Percentiles rank a stretch among this genome's conserved stretches.
Evolutionary conservation across 23 red algal genomes (phyloP).

Genomic region (Gracilaria gracilis): DNA sequence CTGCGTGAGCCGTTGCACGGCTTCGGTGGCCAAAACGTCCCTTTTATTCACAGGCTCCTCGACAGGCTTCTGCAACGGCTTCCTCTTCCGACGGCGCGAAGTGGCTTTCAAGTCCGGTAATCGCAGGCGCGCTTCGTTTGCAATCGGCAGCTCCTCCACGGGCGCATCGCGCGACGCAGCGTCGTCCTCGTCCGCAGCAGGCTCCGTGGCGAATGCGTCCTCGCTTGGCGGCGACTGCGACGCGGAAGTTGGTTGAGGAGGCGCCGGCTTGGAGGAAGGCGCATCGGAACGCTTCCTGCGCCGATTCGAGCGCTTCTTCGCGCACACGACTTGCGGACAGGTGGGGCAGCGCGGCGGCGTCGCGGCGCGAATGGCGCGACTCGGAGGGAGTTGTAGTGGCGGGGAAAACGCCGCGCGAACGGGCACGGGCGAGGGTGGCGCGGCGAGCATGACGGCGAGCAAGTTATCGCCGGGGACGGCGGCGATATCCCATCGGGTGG

Average conservation of each 20-base stretch:
- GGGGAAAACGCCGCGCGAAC: not conserved
- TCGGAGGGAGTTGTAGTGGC: not conserved
- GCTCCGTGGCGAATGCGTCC: no score
- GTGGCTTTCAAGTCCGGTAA: slow-evolving; percentile 27
- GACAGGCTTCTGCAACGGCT: slow-evolving; percentile 26
- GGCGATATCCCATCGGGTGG: no score
- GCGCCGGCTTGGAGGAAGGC: not conserved
- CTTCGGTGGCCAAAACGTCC: slow-evolving; percentile 18
- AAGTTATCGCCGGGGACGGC: no score
- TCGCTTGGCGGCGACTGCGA: not conserved
- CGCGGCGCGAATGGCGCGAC: not conserved
- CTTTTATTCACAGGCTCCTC: not conserved
- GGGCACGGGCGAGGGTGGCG: not conserved
- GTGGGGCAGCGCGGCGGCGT: not conserved
- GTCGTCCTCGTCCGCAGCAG: not conserved
- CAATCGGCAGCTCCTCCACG: not conserved
- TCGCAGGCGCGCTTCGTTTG: slow-evolving; percentile 6
- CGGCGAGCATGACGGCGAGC: not conserved
- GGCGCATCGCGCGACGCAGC: not conserved
- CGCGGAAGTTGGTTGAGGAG: not conserved
- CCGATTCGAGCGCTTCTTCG: slow-evolving; percentile 13
- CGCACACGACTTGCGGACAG: slow-evolving; percentile 11
- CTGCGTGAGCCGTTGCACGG: slow-evolving; percentile 23
- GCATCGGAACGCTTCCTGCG: not conserved
- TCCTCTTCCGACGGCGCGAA: slow-evolving; percentile 8